A percentile compares a stretch with the other conserved stretches of the same genome.
phyloP scores from a whole-genome alignment of 306 rosid species.

The Carpinus fangiana region DNA sequence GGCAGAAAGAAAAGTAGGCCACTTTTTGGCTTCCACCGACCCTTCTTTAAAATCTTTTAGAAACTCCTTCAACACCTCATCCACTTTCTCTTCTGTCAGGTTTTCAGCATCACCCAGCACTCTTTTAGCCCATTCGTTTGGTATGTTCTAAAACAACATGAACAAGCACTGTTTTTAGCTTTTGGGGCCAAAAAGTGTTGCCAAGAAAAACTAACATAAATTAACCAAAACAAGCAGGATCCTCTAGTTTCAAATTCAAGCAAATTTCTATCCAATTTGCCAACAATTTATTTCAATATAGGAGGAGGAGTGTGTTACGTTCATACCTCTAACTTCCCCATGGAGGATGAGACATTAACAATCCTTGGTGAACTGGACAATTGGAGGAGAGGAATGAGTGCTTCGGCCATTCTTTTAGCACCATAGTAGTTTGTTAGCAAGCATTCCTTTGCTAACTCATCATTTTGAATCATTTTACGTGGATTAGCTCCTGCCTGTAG shows the following conservation, averaged over 20 bases:
- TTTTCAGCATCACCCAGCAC: conserved; percentile 37
- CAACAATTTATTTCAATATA: background rate
- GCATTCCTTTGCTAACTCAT: conserved; percentile 38
- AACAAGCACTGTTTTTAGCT: background rate
- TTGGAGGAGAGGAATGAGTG: conserved; percentile 56
- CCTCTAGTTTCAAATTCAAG: background rate
- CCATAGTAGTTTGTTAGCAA: conserved; percentile 55
- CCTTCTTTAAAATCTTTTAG: conserved; percentile 45
- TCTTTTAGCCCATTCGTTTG: conserved; percentile 41
- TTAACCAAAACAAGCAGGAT: background rate
- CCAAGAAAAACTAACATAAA: background rate
- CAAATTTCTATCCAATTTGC: background rate
- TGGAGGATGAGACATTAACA: conserved; percentile 46
- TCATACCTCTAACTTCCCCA: conserved; percentile 44
- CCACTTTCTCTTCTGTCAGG: conserved; percentile 47
- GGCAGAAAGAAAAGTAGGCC: conserved; percentile 35
- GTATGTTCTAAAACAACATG: conserved; percentile 27
- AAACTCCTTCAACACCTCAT: conserved; percentile 35
- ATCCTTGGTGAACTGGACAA: conserved; percentile 56
- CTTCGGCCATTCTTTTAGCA: conserved; percentile 38
- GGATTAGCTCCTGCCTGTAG: conserved; percentile 20
- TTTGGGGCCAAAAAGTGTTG: background rate
- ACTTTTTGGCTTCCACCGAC: conserved; percentile 37
- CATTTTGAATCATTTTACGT: conserved; percentile 24
- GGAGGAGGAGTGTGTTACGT: background rate